phyloP scores from a whole-genome alignment of 1,139 yeast genomes.

The Pichia sp. region DNA sequence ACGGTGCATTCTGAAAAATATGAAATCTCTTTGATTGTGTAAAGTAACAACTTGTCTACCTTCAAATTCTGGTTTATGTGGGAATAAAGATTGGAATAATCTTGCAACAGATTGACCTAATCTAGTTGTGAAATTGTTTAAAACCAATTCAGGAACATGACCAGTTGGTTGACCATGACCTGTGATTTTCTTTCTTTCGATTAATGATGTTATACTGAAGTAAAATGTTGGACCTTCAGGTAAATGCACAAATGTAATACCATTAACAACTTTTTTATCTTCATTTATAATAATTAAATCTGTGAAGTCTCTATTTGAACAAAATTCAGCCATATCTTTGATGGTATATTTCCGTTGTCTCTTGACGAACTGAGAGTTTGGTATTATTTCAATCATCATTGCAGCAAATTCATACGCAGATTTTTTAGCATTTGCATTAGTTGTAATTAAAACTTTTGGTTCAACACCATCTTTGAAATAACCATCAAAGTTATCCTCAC shows the following conservation, averaged over 20 bases:
- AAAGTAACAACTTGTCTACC: slow-evolving; percentile 95
- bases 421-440: slow-evolving; percentile 82
- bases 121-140: slow-evolving; percentile 89
- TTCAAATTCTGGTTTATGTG: slow-evolving; percentile 87
- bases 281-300: slow-evolving; percentile 89
- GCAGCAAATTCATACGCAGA: slow-evolving; percentile 92
- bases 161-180: slow-evolving; percentile 93
- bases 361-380: slow-evolving; percentile 82
- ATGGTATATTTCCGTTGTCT: slow-evolving; percentile 81
- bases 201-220: slow-evolving; percentile 78
- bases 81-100: slow-evolving; percentile 87
- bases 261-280: slow-evolving; percentile 88
- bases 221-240: slow-evolving; percentile 96
- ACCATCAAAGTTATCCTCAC: slow-evolving; percentile 74
- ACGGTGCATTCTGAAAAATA: slow-evolving; percentile 93
- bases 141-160: slow-evolving; percentile 86
- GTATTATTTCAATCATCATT: slow-evolving; percentile 77
- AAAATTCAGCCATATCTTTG: slow-evolving; percentile 81
- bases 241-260: slow-evolving; percentile 86
- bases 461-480: slow-evolving; percentile 54
- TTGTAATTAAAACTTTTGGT: slow-evolving; percentile 88
- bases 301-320: slow-evolving; percentile 80
- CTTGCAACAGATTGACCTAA: slow-evolving; percentile 93
- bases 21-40: slow-evolving; percentile 94
- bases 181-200: slow-evolving; percentile 67